A percentile compares a stretch with the other conserved stretches of the same genome.
Conservation (phyloP, 768 basidiomycete species). For the Suillus fuscotomentosus region DNA sequence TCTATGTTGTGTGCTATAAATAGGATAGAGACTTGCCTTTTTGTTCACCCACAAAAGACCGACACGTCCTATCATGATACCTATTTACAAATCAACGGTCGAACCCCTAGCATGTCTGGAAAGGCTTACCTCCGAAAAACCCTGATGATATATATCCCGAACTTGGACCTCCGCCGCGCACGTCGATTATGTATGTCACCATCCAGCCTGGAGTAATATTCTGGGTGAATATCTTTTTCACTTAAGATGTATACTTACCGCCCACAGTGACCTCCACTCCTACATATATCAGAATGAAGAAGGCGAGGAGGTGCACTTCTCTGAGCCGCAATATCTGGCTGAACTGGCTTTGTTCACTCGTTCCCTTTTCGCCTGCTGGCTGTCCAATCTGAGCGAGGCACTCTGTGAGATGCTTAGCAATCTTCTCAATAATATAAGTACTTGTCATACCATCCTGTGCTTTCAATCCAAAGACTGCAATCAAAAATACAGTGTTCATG, state of each 20-base stretch:
- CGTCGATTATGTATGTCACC: constrained; percentile 52
- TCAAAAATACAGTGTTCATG: constrained; percentile 48
- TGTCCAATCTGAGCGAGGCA: constrained; percentile 37
- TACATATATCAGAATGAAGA: constrained; percentile 45
- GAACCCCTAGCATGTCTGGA: neutral
- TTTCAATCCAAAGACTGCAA: constrained; percentile 60
- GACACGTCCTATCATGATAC: constrained; percentile 28
- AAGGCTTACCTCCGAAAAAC: constrained; percentile 28
- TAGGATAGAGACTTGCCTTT: constrained; percentile 14
- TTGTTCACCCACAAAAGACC: constrained; percentile 27
- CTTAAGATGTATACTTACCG: constrained; percentile 25
- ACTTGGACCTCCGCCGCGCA: constrained; percentile 41
- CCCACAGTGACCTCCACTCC: constrained; percentile 54
- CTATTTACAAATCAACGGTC: constrained; percentile 9
- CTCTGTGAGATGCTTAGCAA: constrained; percentile 24
- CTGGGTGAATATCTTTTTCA: neutral
- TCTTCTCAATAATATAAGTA: neutral
- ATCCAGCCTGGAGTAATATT: constrained; percentile 53
- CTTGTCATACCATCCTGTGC: constrained; percentile 58
- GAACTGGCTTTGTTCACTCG: constrained; percentile 37
- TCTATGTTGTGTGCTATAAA: neutral
- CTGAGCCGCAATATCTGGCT: constrained; percentile 43
- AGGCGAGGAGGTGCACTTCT: constrained; percentile 45
- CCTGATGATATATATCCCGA: constrained; percentile 48
- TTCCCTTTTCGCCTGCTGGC: constrained; percentile 19